Base-by-base conservation (phyloP, 2,329 filamentous ascomycete species). In the Colletotrichum sp. region DNA sequence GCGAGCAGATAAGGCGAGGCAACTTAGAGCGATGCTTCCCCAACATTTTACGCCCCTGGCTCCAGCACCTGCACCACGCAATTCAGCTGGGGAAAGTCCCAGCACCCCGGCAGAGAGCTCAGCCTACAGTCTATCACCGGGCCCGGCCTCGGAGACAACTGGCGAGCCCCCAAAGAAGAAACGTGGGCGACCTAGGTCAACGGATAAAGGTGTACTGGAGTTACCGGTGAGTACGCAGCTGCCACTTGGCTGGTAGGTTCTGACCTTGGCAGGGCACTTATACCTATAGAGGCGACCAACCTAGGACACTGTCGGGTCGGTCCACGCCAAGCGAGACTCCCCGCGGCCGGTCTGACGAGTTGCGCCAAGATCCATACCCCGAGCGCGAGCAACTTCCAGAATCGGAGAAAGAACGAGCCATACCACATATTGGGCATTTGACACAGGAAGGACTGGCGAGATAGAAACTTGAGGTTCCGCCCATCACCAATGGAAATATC, bases 1-100 rank as follows among this genome's bases (percentile, higher is more conserved):
- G 13, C 85, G 87, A 71, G 84, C 85, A 15, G 87, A 88, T 71
- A 87, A 85, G 77, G 85, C 82, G 16, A 83, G 78, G 15, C 79
- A 82, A 65, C 79, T 82, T 8, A 80, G 78, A 22, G 81, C 84
- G 15, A 78, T 82, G 15, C 78, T 83, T 22, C 84, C 85, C 9
- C 83, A 83, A 57, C 80, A 78, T 19, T 79, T 84, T 7, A 82
- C 82, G 12, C 84, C 83, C 13, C 81, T 82, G 27, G 80, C 82
- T 5, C 57, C 76, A 12, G 67, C 65, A 44, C 72, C 78, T 25
- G 59, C 61, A 22, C 69, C 73, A 12, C 70, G 55, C 32, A 28
- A 59, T 16, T 22, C 52, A 19, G 48, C 57, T 8, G 61, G 63
- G 22, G 73, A 75, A 44, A 75, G 59, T 57, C 73, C 73, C 7